Percentiles rank a stretch among this genome's conserved stretches.
These are phyloP conservation scores for Magnusiomyces paraingens DNA, from an alignment of 1,139 yeast species.

Conservation along the genomic window DNA sequence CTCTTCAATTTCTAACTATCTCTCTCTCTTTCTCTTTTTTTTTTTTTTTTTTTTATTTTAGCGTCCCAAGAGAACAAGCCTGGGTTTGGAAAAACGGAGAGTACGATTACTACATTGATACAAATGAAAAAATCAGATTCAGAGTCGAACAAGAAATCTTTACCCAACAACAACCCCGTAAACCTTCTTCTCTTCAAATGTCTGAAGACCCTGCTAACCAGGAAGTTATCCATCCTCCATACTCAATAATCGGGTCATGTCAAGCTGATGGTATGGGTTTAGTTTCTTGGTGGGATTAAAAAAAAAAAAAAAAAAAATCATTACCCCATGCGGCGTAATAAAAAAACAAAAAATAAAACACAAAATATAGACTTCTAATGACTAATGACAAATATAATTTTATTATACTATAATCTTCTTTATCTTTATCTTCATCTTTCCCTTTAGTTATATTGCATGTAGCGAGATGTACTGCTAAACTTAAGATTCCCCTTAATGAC, in stretches of 20 bases:
- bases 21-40: background rate
- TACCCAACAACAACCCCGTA: constrained; percentile 62
- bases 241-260: constrained; percentile 83
- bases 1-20: background rate
- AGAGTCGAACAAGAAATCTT: constrained; percentile 86
- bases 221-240: constrained; percentile 49
- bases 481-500: constrained; percentile 97
- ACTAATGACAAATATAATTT: background rate
- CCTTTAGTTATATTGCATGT: constrained; percentile 85
- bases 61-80: constrained; percentile 59
- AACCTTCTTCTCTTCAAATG: constrained; percentile 45
- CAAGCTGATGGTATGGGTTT: constrained; percentile 96
- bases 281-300: constrained; percentile 87
- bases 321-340: background rate
- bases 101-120: constrained; percentile 71
- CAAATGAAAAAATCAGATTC: constrained; percentile 85
- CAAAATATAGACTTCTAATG: background rate
- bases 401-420: background rate
- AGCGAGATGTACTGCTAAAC: constrained; percentile 93
- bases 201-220: constrained; percentile 33
- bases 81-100: constrained; percentile 81
- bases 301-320: constrained; percentile 4
- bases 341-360: background rate
- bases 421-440: background rate
- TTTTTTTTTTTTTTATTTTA: constrained; percentile 4